Evolutionary conservation across 805 yeast genomes (phyloP).

Genomic region (Candida coleopterorum): DNA sequence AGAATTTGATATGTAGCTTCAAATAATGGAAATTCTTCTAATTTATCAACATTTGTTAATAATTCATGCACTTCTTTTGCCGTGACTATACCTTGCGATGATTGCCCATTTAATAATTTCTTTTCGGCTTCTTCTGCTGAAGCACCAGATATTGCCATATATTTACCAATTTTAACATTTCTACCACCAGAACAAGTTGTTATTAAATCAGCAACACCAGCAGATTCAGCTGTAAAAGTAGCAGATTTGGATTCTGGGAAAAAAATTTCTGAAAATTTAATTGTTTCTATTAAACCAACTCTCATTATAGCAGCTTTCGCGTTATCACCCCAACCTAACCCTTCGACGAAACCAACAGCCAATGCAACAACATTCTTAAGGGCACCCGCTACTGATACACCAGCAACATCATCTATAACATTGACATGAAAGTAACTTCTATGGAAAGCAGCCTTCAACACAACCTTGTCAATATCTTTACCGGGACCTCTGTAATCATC

Average conservation of each 20-base stretch:
- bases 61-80: conserved; percentile 45
- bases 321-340: conserved; percentile 47
- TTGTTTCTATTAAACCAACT: conserved; percentile 39
- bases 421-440: conserved; percentile 44
- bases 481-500: conserved; percentile 37
- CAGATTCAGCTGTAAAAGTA: conserved; percentile 42
- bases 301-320: conserved; percentile 47
- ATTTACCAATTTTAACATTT: conserved; percentile 43
- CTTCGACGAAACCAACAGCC: conserved; percentile 45
- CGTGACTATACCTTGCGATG: conserved; percentile 44
- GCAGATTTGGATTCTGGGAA: conserved; percentile 33
- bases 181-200: conserved; percentile 46
- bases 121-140: conserved; percentile 41
- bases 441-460: conserved; percentile 42
- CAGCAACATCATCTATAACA: conserved; percentile 42
- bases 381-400: conserved; percentile 45
- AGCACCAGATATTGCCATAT: conserved; percentile 40
- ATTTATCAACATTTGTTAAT: conserved; percentile 29
- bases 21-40: conserved; percentile 39
- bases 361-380: conserved; percentile 43
- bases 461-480: conserved; percentile 34
- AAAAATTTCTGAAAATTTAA: conserved; percentile 53
- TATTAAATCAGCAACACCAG: conserved; percentile 46
- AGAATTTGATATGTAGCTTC: conserved; percentile 43
- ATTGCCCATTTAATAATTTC: conserved; percentile 41